Evolutionary conservation across 2,329 filamentous ascomycete genomes (phyloP).

Genomic region (Ceratocystis lukuohia): DNA sequence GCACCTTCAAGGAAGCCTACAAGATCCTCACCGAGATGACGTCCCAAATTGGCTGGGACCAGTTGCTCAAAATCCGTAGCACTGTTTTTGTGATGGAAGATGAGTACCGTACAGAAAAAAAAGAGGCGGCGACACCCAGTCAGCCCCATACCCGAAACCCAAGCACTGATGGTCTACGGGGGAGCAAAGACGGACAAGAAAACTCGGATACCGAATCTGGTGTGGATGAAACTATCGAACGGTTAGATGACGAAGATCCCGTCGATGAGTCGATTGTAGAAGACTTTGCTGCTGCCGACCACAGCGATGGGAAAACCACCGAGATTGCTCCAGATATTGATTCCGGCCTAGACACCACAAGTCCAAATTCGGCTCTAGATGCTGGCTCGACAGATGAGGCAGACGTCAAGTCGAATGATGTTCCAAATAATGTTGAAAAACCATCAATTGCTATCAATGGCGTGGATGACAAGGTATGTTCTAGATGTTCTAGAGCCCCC

Average conservation of each 20-base stretch:
- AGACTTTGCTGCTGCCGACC: too few species aligned
- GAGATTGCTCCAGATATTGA: not conserved
- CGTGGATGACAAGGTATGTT: constrained; percentile 5
- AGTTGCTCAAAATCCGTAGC: constrained; percentile 83
- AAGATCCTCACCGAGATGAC: constrained; percentile 90
- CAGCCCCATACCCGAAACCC: constrained; percentile 51
- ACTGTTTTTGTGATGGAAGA: constrained; percentile 99
- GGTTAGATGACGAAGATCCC: constrained; percentile 11
- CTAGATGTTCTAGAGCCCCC: not conserved
- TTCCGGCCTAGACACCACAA: not conserved
- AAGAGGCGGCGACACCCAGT: constrained; percentile 35
- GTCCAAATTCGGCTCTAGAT: not conserved
- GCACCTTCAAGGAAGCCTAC: constrained; percentile 92
- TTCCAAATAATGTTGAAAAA: constrained; percentile 11
- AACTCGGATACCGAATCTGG: constrained; percentile 54
- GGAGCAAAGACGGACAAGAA: constrained; percentile 49
- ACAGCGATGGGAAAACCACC: not conserved
- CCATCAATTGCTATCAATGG: constrained; percentile 13
- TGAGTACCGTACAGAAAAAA: constrained; percentile 84
- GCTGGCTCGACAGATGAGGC: not conserved
- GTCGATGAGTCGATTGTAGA: not conserved
- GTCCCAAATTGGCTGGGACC: constrained; percentile 94
- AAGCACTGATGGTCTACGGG: constrained; percentile 65
- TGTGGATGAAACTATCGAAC: constrained; percentile 18
- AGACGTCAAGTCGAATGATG: not conserved